A percentile compares a stretch with the other conserved stretches of the same genome.
These are phyloP conservation scores for Tieghemostelium lacteum DNA, from an alignment of 78 protist species.

Conservation along the genomic window DNA sequence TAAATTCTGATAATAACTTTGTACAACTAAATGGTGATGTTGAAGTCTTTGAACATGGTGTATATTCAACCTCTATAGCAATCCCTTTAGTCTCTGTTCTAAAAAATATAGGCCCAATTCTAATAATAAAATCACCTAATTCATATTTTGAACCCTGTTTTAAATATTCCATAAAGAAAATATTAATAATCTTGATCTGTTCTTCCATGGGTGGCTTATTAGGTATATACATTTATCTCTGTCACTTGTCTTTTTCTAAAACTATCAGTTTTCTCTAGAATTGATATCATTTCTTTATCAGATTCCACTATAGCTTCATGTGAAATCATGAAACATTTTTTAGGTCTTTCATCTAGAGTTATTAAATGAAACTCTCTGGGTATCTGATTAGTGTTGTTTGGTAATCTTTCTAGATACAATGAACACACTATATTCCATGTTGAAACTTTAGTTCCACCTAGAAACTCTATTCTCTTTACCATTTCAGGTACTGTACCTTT, in stretches of 20 bases:
- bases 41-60: constrained; percentile 13
- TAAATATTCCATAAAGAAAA: background rate
- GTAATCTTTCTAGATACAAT: constrained; percentile 68
- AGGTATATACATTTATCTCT: background rate
- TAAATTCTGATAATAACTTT: constrained; percentile 61
- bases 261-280: constrained; percentile 53
- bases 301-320: constrained; percentile 26
- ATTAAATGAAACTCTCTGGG: constrained; percentile 58
- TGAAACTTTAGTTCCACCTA: constrained; percentile 61
- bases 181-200: no score
- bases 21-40: constrained; percentile 53
- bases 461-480: constrained; percentile 57
- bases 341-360: constrained; percentile 30
- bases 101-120: constrained; percentile 47
- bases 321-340: constrained; percentile 47
- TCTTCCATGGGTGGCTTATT: no score
- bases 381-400: constrained; percentile 10
- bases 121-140: constrained; percentile 60
- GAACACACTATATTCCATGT: constrained; percentile 32
- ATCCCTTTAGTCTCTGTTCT: constrained; percentile 45
- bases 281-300: constrained; percentile 55
- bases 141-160: constrained; percentile 49
- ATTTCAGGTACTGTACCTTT: constrained; percentile 48
- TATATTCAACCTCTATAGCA: constrained; percentile 47
- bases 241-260: constrained; percentile 54